Percentiles rank a stretch among this genome's conserved stretches.
phyloP scores from a whole-genome alignment of 148 eudicot species.

The Camellia lanceoleosa region DNA sequence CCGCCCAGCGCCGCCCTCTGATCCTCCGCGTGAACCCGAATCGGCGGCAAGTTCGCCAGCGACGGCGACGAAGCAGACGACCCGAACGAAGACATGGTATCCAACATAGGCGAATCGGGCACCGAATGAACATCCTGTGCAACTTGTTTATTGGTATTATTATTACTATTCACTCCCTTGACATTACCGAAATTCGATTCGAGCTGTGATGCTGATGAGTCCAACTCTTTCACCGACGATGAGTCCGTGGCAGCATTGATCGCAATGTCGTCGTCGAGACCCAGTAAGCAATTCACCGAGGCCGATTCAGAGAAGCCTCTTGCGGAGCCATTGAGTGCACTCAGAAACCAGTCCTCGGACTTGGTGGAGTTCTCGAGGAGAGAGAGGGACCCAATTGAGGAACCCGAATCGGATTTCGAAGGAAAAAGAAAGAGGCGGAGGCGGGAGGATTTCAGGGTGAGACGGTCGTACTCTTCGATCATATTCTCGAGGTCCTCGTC shows the following conservation, averaged over 20 bases:
- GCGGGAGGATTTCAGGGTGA: conserved; percentile 34
- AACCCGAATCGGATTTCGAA: conserved; percentile 24
- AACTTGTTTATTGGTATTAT: conserved; percentile 24
- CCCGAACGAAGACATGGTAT: conserved; percentile 70
- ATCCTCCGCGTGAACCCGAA: conserved; percentile 65
- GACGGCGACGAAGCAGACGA: conserved; percentile 65
- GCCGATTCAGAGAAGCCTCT: conserved; percentile 55
- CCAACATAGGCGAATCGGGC: conserved; percentile 72
- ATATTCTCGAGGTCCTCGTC: conserved; percentile 87
- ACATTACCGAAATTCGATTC: neutral
- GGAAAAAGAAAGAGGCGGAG: conserved; percentile 69
- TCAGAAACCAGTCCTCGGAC: conserved; percentile 78
- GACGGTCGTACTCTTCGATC: conserved; percentile 82
- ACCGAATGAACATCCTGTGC: conserved; percentile 67
- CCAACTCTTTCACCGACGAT: conserved; percentile 17
- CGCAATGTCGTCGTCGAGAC: conserved; percentile 46
- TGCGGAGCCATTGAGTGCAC: conserved; percentile 52
- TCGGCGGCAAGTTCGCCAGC: conserved; percentile 63
- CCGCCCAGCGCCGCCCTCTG: conserved; percentile 17
- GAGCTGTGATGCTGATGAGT: conserved; percentile 7
- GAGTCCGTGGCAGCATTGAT: conserved; percentile 19
- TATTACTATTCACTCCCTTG: conserved; percentile 4
- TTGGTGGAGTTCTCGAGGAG: conserved; percentile 45
- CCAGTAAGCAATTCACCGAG: conserved; percentile 57
- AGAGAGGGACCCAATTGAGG: conserved; percentile 49